A percentile compares a stretch with the other conserved stretches of the same genome.
Evolutionary conservation across 345 rosid genomes (phyloP).

Genomic region (Isatis tinctoria): DNA sequence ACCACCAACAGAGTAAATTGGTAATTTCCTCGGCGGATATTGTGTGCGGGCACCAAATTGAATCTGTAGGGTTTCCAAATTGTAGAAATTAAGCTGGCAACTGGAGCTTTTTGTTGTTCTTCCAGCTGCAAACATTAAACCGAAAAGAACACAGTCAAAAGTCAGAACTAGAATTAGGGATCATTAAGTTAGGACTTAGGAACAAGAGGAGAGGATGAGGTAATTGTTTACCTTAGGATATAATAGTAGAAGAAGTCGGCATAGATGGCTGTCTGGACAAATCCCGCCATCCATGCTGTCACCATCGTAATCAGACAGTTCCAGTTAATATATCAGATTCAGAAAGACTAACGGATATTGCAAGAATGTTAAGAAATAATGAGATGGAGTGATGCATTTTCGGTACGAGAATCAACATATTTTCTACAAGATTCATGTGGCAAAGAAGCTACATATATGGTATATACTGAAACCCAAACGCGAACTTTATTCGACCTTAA

Average conservation of each 20-base stretch:
- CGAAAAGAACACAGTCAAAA: background rate
- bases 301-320: constrained; percentile 6
- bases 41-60: background rate
- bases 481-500: background rate
- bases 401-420: background rate
- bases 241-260: constrained; percentile 86
- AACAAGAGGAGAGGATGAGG: background rate
- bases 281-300: constrained; percentile 85
- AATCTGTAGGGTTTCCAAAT: background rate
- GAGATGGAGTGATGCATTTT: background rate
- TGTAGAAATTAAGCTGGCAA: constrained; percentile 55
- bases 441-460: background rate
- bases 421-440: background rate
- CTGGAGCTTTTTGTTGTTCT: constrained; percentile 80
- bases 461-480: background rate
- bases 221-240: constrained; percentile 47
- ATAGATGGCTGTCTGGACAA: constrained; percentile 65
- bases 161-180: background rate
- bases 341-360: background rate
- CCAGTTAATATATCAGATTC: background rate
- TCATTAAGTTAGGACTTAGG: background rate
- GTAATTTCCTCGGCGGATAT: background rate
- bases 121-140: constrained; percentile 58
- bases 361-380: background rate
- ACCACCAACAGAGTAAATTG: constrained; percentile 21